phyloP scores from a whole-genome alignment of 2,329 filamentous ascomycete genomes.

The Fusarium ambrosium region DNA sequence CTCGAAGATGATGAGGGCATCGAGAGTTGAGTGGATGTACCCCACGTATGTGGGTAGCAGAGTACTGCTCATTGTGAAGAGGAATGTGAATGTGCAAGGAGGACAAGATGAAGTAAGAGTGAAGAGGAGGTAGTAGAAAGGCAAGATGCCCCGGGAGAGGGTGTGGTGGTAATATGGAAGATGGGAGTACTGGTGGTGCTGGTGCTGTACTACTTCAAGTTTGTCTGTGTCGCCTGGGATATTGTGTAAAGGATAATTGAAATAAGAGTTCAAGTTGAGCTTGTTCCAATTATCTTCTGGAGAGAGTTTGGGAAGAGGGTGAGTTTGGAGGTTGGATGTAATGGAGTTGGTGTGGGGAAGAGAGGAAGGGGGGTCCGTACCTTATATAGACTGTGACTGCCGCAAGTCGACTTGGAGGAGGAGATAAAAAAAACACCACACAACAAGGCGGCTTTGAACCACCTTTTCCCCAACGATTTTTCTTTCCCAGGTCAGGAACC shows the following conservation, averaged over 20 bases:
- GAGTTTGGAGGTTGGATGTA: not conserved
- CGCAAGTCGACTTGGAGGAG: not conserved
- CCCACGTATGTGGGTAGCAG: constrained; percentile 73
- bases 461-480: not conserved
- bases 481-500: not conserved
- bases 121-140: not conserved
- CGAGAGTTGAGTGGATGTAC: constrained; percentile 76
- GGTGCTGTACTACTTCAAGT: not conserved
- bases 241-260: not conserved
- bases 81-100: constrained; percentile 38
- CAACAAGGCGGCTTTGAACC: not conserved
- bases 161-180: not conserved
- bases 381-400: not conserved
- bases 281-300: not conserved
- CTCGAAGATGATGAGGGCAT: constrained; percentile 86
- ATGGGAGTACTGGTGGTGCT: not conserved
- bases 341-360: not conserved
- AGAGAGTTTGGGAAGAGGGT: not conserved
- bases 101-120: constrained; percentile 45
- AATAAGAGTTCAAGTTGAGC: not conserved
- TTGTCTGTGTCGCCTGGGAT: not conserved
- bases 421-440: not conserved
- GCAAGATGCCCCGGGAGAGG: not conserved
- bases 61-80: constrained; percentile 55
- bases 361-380: not conserved